Percentiles rank a stretch among this genome's conserved stretches.
phyloP scores from a whole-genome alignment of 345 rosid genomes.

The Pistacia integerrima region DNA sequence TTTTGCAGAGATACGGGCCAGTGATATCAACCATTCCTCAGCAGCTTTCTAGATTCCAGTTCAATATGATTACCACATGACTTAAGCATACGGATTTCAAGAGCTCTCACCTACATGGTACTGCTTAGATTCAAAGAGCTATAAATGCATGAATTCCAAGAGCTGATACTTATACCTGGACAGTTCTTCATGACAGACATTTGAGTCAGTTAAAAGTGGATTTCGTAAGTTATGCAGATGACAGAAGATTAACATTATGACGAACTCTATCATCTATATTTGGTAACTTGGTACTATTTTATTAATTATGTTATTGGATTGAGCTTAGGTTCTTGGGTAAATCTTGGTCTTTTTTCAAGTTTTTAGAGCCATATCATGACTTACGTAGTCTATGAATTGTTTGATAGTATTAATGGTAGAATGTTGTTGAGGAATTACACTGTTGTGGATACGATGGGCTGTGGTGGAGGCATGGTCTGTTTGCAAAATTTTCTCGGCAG shows the following conservation, averaged over 20 bases:
- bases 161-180: slow-evolving; percentile 11
- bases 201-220: slow-evolving; percentile 5
- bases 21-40: slow-evolving; percentile 96
- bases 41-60: slow-evolving; percentile 97
- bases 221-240: slow-evolving; percentile 14
- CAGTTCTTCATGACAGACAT: slow-evolving; percentile 7
- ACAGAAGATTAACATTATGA: not conserved
- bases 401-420: not conserved
- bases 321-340: slow-evolving; percentile 7
- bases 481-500: not conserved
- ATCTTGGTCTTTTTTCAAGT: not conserved
- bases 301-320: not conserved
- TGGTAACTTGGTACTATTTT: slow-evolving; percentile 5
- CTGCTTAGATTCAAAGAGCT: not conserved
- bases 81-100: slow-evolving; percentile 11
- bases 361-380: not conserved
- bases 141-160: not conserved
- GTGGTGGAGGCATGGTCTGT: not conserved
- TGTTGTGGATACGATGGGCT: not conserved
- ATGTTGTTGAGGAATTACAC: not conserved
- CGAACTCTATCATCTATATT: not conserved
- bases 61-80: slow-evolving; percentile 84
- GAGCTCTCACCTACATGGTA: slow-evolving; percentile 7
- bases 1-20: slow-evolving; percentile 87
- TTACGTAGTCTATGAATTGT: slow-evolving; percentile 5